Base-by-base conservation (phyloP, 768 basidiomycete genomes). In the Mycena olivaceomarginata region DNA sequence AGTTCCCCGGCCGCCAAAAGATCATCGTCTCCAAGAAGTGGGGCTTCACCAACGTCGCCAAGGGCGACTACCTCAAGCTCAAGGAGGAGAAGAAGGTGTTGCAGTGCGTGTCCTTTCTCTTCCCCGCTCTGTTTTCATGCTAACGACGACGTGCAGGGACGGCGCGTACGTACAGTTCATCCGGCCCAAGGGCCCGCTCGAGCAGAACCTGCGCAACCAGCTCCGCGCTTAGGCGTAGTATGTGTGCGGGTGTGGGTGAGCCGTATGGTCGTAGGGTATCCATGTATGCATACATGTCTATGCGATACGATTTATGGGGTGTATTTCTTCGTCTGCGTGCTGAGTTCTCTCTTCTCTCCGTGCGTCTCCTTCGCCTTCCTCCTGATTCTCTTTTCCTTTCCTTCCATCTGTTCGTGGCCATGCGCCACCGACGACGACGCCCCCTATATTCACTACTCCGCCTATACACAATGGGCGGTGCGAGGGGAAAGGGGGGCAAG, bases 1-100 rank as follows among this genome's bases (percentile, higher is more conserved):
- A 99, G 93, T 98, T 97, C 94, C 96, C 97, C n/a, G 97, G 97
- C 73, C 93, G 97, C 84, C 97, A 98, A 91, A 98, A 98, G 93
- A 97, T 98, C 86, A 97, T 98, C 80, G 91, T 97, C 81, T 96
- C 95, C 74, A 97, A 97, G 92, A 98, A 98, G 92, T 99, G 98
- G 97, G 98, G 98, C 77, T 99, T 99, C 90, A 99, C 98, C 56
- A 95, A 95, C 82, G 97, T 99, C 75, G 92, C 93, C 85, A 94
- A 97, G 86, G 94, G 92, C 81, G 97, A 98, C 63, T 99, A 98
- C 86, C 82, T 91, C 83, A 93, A 93, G 88, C 90, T 98, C 81
- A 98, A 98, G 92, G 93, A 93, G 83, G 94, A 97, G 57, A 97
- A 97, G 91, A 92, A 92, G 86, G 96, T 98, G 81, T 85, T 97